Base-by-base conservation (phyloP, 495 filamentous ascomycete genomes). In the Aspergillus hancockii region DNA sequence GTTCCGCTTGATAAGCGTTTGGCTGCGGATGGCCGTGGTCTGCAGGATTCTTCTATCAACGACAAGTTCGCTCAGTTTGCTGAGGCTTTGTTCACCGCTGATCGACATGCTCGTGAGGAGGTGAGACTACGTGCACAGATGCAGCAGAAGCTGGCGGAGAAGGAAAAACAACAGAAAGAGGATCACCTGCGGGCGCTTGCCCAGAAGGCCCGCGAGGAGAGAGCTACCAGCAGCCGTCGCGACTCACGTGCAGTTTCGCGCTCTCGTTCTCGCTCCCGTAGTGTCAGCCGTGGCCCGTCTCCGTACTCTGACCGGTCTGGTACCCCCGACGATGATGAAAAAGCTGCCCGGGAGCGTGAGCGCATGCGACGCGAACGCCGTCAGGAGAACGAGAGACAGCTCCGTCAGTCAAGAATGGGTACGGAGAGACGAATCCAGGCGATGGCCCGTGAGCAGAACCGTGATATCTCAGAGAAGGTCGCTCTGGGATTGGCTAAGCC, bases 41-140 rank as follows among this genome's bases (percentile, higher is more conserved):
- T 98, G 63, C 90, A 96, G 71, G 94, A 99, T 74, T 90, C 97
- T 34, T 88, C 92, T 22, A 98, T 99, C 70, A 99, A 98, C 74
- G 94, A 99, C 78, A 99, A 98, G 67, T 98, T 98, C 67, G 93
- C 94, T 19, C 90, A 94, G 71, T 96, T 99, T 71, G 88, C 92
- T 0, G 94, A 99, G 77, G 91, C 93, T 1, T 76, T 99, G 25
- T 92, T 93, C 68, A 94, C 92, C 56, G 94, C 94, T 23, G 94
- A 99, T 71, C 79, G 94, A 31, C 95, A 98, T 71, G 93, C 95
- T 8, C 81, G 94, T 63, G 94, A 98, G 68, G 94, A 99, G 74
- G 94, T 99, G 52, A 86, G 91, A 62, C 90, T 96, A 70, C 85
- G 94, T 55, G 89, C 91, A 9, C 80, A 90, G 62, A 97, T 99